Evolutionary conservation across 2,329 filamentous ascomycete species (phyloP), one percentile per base, ranked within the genome.

Genomic region (Fusarium buxicola): DNA sequence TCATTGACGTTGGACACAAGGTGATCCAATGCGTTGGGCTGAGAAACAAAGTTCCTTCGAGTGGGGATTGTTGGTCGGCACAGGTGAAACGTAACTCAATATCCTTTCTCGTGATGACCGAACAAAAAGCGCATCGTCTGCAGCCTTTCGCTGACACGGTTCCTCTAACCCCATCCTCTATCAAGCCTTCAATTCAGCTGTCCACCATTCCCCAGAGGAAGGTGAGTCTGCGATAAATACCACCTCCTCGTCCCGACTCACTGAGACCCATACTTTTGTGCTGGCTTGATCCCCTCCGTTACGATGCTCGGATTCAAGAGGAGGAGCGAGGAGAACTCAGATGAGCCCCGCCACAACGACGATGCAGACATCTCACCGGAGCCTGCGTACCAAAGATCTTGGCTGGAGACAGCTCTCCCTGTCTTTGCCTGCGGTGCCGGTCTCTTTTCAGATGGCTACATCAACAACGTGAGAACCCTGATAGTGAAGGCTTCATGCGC

Each of bases 381-480:
- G 2, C 53, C 55, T n/a, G 28, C 43, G 7, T 39, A 48, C 7
- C 52, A 65, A 50, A 50, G 56, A 3, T 47, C 66, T 10, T 69
- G 64, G 61, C 41, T 53, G 7, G 62, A 69, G 15, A 69, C 66
- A 3, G 68, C 64, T 4, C 38, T 85, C 83, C 92, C 93, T 12
- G 90, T 92, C 1, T 89, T 97, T 68, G 93, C 93, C 38, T 96
- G 92, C 72, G 94, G 94, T 64, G 91, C 93, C 47, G 94, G 94
- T 70, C 83, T 97, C 2, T 97, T 97, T 77, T 93, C 90, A 21
- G 94, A 97, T 75, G 94, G 94, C 13, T 97, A 97, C 75, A 86
- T 97, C 73, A 96, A 96, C 77, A 92, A 92, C 71, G 91, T 92
- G 78, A 61, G 74, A 52, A 32, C 40, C 8, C 15, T 1, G 21